Conservation (phyloP, 805 yeast genomes). For the Nakazawaea molendinolei region DNA sequence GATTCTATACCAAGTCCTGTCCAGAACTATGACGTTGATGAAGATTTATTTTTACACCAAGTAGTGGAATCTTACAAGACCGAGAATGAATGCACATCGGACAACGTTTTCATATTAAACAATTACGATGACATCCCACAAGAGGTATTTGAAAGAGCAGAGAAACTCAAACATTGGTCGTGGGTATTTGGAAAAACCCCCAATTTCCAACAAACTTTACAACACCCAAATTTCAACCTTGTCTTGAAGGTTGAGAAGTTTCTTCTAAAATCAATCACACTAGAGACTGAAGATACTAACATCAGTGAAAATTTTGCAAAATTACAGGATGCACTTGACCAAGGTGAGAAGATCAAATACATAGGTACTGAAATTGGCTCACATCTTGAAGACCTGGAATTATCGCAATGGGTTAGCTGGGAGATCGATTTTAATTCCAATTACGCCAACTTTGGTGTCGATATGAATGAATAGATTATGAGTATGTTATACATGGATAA, state of each 20-base stretch:
- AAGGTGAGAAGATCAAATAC: constrained; percentile 14
- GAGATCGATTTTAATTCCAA: constrained; percentile 20
- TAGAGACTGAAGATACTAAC: constrained; percentile 15
- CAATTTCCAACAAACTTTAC: constrained; percentile 45
- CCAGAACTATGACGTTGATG: constrained; percentile 46
- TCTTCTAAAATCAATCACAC: constrained; percentile 19
- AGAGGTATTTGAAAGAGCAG: constrained; percentile 33
- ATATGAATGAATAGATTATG: too few relatives aligned
- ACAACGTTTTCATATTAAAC: constrained; percentile 19
- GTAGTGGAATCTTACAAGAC: constrained; percentile 34
- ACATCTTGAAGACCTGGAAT: constrained; percentile 12
- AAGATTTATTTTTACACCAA: constrained; percentile 37
- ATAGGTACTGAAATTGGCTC: constrained; percentile 15
- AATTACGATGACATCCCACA: constrained; percentile 20
- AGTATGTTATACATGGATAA: too few relatives aligned
- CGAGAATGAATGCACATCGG: constrained; percentile 3
- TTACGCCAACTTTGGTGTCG: constrained; percentile 12
- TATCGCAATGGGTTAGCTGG: constrained; percentile 20
- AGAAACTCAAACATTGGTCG: constrained; percentile 48
- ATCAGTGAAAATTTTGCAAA: constrained; percentile 13
- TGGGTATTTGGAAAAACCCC: constrained; percentile 83
- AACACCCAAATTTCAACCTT: constrained; percentile 26
- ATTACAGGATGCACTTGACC: constrained; percentile 12
- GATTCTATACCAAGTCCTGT: constrained; percentile 81
- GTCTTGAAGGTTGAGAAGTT: constrained; percentile 49